Base-by-base conservation (phyloP, 1,284 basidiomycete species). In the Cryptococcus sp. region DNA sequence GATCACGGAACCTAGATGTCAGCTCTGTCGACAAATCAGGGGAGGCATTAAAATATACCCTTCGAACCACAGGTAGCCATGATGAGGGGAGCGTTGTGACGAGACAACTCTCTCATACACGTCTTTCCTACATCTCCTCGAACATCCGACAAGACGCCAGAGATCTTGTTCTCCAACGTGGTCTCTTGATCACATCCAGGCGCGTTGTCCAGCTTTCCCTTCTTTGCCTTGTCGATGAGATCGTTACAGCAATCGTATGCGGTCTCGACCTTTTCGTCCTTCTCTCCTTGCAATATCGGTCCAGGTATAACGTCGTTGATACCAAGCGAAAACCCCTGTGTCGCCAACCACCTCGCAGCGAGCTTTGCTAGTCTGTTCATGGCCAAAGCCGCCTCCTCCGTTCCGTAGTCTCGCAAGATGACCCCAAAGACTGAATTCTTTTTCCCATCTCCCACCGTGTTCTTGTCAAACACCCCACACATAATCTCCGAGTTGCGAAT, bases 51-150 rank as follows among this genome's bases (percentile, higher is more conserved):
- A 11, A 6, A 53, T 65, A 42, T 48, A 87, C 91, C 92, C 80
- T 99, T 98, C 10, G 95, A 98, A 74, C 95, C 95, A 75, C 93
- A 97, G 24, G 92, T 93, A 46, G 95, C 94, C 95, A 98, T 98
- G 76, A 97, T 95, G 10, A 97, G 78, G 5, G 95, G 92, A 4
- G 95, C 93, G 65, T 98, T 99, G 72, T 95, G 88, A 44, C 89
- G 79, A 66, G 90, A 95, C 23, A 99, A 80, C 70, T 99, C 95
- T 61, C 82, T 86, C 92, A 98, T 97, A 76, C 95, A 99, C 55
- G 94, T 92, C 62, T 97, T 87, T 62, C 95, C 95, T 39, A 97
- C 92, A 49, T 88, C 86, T 63, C 90, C 91, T 76, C 95, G 87
- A 57, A 98, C 95, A 65, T 88, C 87, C 33, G 91, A 95, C 46